These are phyloP conservation scores for Iris macrosiphon DNA, from an alignment of 106 monocot genomes.

Conservation along the genomic window DNA sequence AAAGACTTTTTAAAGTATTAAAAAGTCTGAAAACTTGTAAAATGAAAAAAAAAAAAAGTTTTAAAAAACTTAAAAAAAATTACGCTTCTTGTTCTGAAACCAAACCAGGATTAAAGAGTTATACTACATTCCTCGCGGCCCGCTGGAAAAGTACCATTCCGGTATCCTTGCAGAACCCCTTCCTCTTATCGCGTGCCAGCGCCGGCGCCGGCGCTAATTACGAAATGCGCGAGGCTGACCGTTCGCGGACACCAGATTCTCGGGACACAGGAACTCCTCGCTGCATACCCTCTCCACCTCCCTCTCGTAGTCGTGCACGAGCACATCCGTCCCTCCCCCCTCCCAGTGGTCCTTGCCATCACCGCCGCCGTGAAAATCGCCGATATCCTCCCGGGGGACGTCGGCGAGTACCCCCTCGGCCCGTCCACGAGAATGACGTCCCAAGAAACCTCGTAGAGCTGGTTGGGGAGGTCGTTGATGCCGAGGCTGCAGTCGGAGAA, in stretches of 20 bases:
- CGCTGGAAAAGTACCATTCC: no score
- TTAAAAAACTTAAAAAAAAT: no score
- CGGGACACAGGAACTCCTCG: constrained; percentile 69
- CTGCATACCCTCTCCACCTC: constrained; percentile 65
- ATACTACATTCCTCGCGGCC: no score
- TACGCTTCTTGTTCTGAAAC: no score
- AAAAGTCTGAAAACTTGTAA: no score
- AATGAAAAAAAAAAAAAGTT: no score
- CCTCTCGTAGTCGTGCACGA: constrained; percentile 77
- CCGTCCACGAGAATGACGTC: constrained; percentile 86
- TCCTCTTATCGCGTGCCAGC: no score
- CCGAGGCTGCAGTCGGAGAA: constrained; percentile 86
- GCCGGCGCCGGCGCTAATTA: constrained; percentile 25
- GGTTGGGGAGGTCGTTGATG: constrained; percentile 83
- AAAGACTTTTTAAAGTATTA: no score
- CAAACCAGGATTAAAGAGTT: no score
- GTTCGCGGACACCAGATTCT: constrained; percentile 38
- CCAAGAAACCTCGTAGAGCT: constrained; percentile 81
- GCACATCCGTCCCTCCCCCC: constrained; percentile 40
- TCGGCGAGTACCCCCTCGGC: constrained; percentile 59
- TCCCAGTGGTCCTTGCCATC: constrained; percentile 51
- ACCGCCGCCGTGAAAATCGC: constrained; percentile 84
- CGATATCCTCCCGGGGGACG: constrained; percentile 70
- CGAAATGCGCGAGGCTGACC: constrained; percentile 66
- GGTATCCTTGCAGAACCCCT: no score